Evolutionary conservation across 805 yeast genomes (phyloP).

Genomic region (Candida parachauliodes): DNA sequence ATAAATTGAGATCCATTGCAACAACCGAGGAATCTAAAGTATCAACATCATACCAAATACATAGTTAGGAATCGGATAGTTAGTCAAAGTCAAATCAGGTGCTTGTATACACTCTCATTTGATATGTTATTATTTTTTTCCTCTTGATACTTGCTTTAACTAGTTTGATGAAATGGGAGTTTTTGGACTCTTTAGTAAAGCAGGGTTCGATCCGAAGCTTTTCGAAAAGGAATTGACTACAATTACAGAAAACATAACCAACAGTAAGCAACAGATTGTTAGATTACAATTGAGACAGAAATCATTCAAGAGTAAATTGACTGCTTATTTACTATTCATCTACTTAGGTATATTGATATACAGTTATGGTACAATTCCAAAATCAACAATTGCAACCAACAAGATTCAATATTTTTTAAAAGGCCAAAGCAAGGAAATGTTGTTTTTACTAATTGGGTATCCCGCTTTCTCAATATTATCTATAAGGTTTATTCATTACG

Average conservation of each 20-base stretch:
- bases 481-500: slow-evolving; percentile 14
- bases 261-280: slow-evolving; percentile 22
- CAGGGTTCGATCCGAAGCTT: slow-evolving; percentile 26
- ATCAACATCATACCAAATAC: too few species aligned
- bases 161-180: slow-evolving; percentile 19
- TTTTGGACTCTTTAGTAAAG: slow-evolving; percentile 23
- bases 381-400: slow-evolving; percentile 12
- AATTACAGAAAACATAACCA: slow-evolving; percentile 24
- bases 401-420: slow-evolving; percentile 20
- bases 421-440: slow-evolving; percentile 20
- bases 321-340: slow-evolving; percentile 15
- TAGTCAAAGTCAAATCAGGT: too few species aligned
- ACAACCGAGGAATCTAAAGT: too few species aligned
- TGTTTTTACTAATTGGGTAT: slow-evolving; percentile 16
- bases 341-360: slow-evolving; percentile 23
- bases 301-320: slow-evolving; percentile 13
- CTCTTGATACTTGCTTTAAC: background rate
- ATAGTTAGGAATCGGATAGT: too few species aligned
- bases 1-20: too few species aligned
- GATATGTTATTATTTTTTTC: background rate
- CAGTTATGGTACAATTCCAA: slow-evolving; percentile 19
- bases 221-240: slow-evolving; percentile 34
- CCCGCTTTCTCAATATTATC: slow-evolving; percentile 22
- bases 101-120: background rate
- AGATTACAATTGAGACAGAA: slow-evolving; percentile 16